phyloP scores from a whole-genome alignment of 1,284 basidiomycete species.

The Schizopora paradoxa region DNA sequence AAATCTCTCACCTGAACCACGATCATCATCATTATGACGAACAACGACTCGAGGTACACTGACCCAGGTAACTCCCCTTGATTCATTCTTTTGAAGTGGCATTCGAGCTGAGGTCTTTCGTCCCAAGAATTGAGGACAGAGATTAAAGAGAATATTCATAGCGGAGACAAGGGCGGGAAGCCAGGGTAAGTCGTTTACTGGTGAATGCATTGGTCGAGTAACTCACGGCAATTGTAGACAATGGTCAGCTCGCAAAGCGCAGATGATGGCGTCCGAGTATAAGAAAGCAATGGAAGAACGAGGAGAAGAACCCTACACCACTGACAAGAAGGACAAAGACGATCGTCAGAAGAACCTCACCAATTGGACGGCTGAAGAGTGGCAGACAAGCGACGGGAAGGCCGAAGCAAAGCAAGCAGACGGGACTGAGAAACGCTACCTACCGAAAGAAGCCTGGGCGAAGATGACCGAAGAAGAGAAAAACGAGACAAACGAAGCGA shows the following conservation, averaged over 20 bases:
- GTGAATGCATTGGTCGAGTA: background rate
- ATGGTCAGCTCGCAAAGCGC: constrained; percentile 18
- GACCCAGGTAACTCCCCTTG: constrained; percentile 9
- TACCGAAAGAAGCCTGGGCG: constrained; percentile 17
- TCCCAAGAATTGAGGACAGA: constrained; percentile 13
- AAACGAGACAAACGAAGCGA: constrained; percentile 10
- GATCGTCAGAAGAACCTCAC: constrained; percentile 15
- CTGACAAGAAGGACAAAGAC: constrained; percentile 15
- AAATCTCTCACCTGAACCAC: too few relatives aligned
- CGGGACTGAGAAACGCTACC: constrained; percentile 14
- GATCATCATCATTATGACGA: constrained; percentile 9
- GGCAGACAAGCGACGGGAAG: constrained; percentile 16
- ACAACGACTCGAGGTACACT: constrained; percentile 17
- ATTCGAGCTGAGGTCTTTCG: background rate
- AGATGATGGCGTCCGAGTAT: constrained; percentile 17
- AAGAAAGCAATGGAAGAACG: constrained; percentile 16
- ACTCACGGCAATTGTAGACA: constrained; percentile 4
- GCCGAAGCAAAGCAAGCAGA: constrained; percentile 14
- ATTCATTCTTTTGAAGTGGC: background rate
- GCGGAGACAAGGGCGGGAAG: constrained; percentile 13
- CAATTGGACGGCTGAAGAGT: constrained; percentile 16
- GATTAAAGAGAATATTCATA: constrained; percentile 14
- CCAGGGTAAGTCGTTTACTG: constrained; percentile 9
- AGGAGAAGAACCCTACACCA: constrained; percentile 17
- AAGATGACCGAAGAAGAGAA: constrained; percentile 17